phyloP scores from a whole-genome alignment of 2,329 filamentous ascomycete genomes.

The Fusarium begoniae region DNA sequence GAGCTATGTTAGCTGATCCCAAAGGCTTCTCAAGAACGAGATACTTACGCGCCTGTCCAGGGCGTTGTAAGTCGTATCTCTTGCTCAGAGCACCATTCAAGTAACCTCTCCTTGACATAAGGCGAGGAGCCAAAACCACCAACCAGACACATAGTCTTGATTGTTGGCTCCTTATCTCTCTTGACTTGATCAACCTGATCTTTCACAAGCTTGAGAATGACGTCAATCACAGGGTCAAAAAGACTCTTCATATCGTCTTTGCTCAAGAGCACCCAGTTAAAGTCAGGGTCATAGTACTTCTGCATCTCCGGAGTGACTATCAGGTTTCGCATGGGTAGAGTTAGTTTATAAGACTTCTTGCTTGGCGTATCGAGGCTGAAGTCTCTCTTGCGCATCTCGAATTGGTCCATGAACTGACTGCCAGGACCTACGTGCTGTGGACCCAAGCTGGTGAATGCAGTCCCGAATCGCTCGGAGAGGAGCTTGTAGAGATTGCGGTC shows the following conservation, averaged over 20 bases:
- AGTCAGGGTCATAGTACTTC: neutral
- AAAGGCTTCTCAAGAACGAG: fast-evolving
- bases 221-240: neutral
- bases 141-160: neutral
- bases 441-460: neutral
- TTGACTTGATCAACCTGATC: neutral
- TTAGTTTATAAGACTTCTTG: neutral
- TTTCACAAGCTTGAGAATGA: neutral
- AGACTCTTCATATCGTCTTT: neutral
- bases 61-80: neutral
- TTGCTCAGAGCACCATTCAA: neutral
- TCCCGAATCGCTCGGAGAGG: neutral
- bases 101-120: neutral
- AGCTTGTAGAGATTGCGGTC: neutral
- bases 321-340: neutral
- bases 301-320: neutral
- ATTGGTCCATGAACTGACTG: neutral
- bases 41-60: neutral
- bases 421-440: neutral
- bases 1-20: fast-evolving
- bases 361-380: neutral
- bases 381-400: neutral
- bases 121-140: neutral
- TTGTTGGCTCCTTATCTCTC: neutral
- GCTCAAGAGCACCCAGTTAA: neutral